A percentile compares a stretch with the other conserved stretches of the same genome.
These are phyloP conservation scores for Eucalyptus virginea DNA, from an alignment of 345 rosid species.

Conservation along the genomic window DNA sequence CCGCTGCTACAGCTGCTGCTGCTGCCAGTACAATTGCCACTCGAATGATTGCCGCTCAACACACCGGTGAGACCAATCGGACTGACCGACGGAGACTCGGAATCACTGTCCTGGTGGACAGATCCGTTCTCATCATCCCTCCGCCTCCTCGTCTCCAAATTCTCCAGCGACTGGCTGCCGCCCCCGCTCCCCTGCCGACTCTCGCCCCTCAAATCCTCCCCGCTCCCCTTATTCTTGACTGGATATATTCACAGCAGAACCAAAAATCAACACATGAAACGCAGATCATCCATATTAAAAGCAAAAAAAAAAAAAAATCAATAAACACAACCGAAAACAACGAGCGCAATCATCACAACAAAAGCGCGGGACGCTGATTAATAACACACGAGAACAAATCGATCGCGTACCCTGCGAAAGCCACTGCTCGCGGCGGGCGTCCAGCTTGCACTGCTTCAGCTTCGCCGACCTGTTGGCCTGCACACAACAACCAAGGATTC, in stretches of 20 bases:
- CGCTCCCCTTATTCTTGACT: conserved; percentile 36
- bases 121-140: conserved; percentile 8
- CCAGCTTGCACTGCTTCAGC: conserved; percentile 91
- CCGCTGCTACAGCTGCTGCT: conserved; percentile 30
- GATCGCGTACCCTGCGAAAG: conserved; percentile 63
- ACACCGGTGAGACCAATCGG: conserved; percentile 20
- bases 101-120: conserved; percentile 46
- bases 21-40: conserved; percentile 19
- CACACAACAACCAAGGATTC: not conserved
- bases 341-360: not conserved
- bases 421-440: conserved; percentile 99
- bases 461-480: conserved; percentile 81
- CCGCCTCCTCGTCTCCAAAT: conserved; percentile 11
- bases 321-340: not conserved
- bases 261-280: not conserved
- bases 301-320: not conserved
- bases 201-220: conserved; percentile 25
- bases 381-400: not conserved
- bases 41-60: conserved; percentile 25
- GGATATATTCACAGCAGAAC: not conserved
- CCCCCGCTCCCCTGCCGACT: conserved; percentile 5
- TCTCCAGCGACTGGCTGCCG: conserved; percentile 20
- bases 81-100: conserved; percentile 52
- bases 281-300: not conserved
- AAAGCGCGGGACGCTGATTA: not conserved